Conservation (phyloP, 2,329 filamentous ascomycete genomes). For the Trichoderma hamatum region DNA sequence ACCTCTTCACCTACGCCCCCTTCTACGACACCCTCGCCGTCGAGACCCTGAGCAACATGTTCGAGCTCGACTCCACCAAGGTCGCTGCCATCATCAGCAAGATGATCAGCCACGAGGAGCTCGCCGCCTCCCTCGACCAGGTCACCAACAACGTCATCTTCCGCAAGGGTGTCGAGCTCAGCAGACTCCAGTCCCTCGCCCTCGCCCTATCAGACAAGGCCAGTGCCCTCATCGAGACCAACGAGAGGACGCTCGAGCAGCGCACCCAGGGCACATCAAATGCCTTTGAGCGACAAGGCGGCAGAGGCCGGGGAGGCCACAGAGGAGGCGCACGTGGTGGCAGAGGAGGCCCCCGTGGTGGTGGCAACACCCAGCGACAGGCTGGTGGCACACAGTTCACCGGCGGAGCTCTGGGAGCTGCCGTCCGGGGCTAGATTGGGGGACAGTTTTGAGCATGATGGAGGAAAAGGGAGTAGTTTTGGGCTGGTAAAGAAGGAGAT, state of each 20-base stretch:
- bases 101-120: slow-evolving; percentile 99
- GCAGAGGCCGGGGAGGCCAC: slow-evolving; percentile 69
- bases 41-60: slow-evolving; percentile 86
- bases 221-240: slow-evolving; percentile 91
- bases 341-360: slow-evolving; percentile 61
- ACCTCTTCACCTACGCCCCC: slow-evolving; percentile 98
- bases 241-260: slow-evolving; percentile 96
- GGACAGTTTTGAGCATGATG: not conserved
- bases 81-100: slow-evolving; percentile 94
- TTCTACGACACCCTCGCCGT: slow-evolving; percentile 97
- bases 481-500: slow-evolving; percentile 21
- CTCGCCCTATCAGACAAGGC: slow-evolving; percentile 96
- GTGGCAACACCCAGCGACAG: slow-evolving; percentile 65
- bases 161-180: slow-evolving; percentile 98
- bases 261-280: slow-evolving; percentile 94
- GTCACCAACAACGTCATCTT: slow-evolving; percentile 98
- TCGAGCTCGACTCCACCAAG: slow-evolving; percentile 89
- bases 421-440: slow-evolving; percentile 59
- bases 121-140: slow-evolving; percentile 94
- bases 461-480: slow-evolving; percentile 19
- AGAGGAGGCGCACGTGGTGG: slow-evolving; percentile 65
- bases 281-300: slow-evolving; percentile 91
- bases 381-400: slow-evolving; percentile 79
- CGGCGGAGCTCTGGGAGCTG: slow-evolving; percentile 74
- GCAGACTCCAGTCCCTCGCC: slow-evolving; percentile 90